phyloP scores from a whole-genome alignment of 345 rosid species.

The Rhizophora mangle region DNA sequence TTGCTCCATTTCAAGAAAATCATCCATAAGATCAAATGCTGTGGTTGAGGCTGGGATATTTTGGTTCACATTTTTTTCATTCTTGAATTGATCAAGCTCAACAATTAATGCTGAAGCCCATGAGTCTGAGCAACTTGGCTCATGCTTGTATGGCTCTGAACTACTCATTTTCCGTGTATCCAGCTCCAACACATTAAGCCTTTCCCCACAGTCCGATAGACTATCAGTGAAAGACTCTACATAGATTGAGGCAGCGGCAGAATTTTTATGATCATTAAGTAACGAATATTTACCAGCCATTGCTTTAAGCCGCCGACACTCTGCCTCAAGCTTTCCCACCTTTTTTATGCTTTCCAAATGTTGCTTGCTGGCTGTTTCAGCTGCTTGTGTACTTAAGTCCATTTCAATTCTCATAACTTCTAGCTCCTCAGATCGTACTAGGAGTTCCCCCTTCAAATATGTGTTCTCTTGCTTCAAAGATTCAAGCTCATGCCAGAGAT shows the following conservation, averaged over 20 bases:
- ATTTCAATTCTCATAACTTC: constrained; percentile 75
- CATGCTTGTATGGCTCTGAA: constrained; percentile 22
- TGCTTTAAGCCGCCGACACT: constrained; percentile 66
- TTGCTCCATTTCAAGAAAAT: constrained; percentile 94
- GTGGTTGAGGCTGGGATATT: constrained; percentile 36
- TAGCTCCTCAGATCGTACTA: constrained; percentile 60
- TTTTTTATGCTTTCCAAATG: constrained; percentile 80
- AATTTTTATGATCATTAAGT: constrained; percentile 44
- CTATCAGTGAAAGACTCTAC: constrained; percentile 57
- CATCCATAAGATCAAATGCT: constrained; percentile 82
- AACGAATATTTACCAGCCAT: constrained; percentile 38
- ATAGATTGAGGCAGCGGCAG: constrained; percentile 45
- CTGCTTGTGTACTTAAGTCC: constrained; percentile 78
- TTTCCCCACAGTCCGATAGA: constrained; percentile 67
- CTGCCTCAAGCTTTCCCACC: constrained; percentile 90
- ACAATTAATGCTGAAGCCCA: constrained; percentile 48
- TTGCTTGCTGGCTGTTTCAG: constrained; percentile 90
- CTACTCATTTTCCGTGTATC: constrained; percentile 32
- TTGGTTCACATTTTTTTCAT: constrained; percentile 37
- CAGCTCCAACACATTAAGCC: constrained; percentile 40
- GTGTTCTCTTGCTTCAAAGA: constrained; percentile 57
- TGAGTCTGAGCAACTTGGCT: constrained; percentile 47
- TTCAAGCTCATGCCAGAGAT: constrained; percentile 44
- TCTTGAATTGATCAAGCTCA: constrained; percentile 50
- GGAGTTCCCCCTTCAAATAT: constrained; percentile 55